phyloP scores from a whole-genome alignment of 345 rosid genomes.

The Dovyalis caffra region DNA sequence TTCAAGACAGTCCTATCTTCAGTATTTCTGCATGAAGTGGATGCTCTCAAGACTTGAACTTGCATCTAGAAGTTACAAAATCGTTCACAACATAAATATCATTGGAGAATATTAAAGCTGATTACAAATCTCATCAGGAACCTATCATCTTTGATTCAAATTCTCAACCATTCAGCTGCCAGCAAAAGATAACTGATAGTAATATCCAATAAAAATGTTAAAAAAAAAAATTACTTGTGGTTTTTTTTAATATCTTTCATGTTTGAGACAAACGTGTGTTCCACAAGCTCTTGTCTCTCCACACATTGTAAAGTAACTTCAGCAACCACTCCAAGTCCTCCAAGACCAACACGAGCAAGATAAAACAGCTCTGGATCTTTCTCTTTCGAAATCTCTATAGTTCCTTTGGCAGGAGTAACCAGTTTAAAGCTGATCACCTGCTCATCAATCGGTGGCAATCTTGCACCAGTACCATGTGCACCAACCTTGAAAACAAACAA shows the following conservation, averaged over 20 bases:
- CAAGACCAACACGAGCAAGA: constrained; percentile 92
- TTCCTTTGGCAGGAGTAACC: constrained; percentile 95
- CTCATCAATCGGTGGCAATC: constrained; percentile 92
- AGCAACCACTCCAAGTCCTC: constrained; percentile 95
- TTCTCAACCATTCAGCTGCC: background rate
- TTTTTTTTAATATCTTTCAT: constrained; percentile 80
- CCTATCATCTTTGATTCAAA: background rate
- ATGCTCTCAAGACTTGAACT: too few relatives aligned
- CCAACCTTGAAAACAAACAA: constrained; percentile 58
- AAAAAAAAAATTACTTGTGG: constrained; percentile 70
- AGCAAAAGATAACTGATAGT: background rate
- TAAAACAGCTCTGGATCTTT: constrained; percentile 88
- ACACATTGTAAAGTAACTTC: constrained; percentile 96
- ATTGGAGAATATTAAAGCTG: background rate
- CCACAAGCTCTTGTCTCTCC: constrained; percentile 90
- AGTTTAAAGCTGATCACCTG: constrained; percentile 88
- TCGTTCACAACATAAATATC: background rate
- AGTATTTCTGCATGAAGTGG: too few relatives aligned
- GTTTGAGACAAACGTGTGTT: constrained; percentile 74
- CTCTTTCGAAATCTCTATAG: constrained; percentile 78
- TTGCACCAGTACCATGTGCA: constrained; percentile 97
- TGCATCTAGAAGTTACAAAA: background rate
- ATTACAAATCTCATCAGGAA: background rate
- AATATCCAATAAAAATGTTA: constrained; percentile 6
- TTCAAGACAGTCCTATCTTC: too few relatives aligned